Conservation (phyloP, 441 rosid species). For the Hypseocharis bilobata region DNA sequence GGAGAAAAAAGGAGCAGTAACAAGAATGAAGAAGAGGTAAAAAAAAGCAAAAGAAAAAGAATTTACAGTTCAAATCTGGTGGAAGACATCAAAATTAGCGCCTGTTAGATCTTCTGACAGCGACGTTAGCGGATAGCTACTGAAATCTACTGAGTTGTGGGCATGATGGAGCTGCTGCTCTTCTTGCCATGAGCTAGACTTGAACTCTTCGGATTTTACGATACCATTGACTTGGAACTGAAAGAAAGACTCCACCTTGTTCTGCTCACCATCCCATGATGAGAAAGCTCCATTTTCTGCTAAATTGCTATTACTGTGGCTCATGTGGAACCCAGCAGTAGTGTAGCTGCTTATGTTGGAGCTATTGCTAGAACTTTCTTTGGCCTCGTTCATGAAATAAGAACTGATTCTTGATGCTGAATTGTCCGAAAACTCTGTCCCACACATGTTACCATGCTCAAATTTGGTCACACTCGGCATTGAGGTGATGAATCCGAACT, state of each 20-base stretch:
- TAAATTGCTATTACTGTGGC: no score
- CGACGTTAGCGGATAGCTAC: conserved; percentile 41
- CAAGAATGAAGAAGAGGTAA: no score
- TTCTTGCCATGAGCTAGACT: conserved; percentile 34
- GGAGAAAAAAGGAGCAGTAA: neutral
- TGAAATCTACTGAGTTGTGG: conserved; percentile 33
- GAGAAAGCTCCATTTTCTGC: conserved; percentile 29
- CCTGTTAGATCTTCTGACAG: conserved; percentile 46
- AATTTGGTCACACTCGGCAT: conserved; percentile 29
- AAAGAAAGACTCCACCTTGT: conserved; percentile 24
- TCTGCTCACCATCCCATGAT: conserved; percentile 32
- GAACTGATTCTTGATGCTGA: conserved; percentile 35
- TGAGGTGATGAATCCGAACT: neutral
- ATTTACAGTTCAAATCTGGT: conserved; percentile 36
- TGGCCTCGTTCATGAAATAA: conserved; percentile 30
- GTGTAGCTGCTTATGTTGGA: conserved; percentile 20
- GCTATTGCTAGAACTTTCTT: conserved; percentile 40
- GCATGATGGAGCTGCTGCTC: conserved; percentile 23
- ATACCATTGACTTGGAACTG: conserved; percentile 31
- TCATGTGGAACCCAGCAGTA: conserved; percentile 20
- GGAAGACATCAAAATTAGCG: conserved; percentile 41
- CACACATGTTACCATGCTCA: conserved; percentile 32
- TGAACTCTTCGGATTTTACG: conserved; percentile 35
- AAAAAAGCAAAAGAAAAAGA: conserved; percentile 17
- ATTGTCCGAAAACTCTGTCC: conserved; percentile 38